phyloP scores from a whole-genome alignment of 2,329 filamentous ascomycete genomes.

The Pyrenophora seminiperda region DNA sequence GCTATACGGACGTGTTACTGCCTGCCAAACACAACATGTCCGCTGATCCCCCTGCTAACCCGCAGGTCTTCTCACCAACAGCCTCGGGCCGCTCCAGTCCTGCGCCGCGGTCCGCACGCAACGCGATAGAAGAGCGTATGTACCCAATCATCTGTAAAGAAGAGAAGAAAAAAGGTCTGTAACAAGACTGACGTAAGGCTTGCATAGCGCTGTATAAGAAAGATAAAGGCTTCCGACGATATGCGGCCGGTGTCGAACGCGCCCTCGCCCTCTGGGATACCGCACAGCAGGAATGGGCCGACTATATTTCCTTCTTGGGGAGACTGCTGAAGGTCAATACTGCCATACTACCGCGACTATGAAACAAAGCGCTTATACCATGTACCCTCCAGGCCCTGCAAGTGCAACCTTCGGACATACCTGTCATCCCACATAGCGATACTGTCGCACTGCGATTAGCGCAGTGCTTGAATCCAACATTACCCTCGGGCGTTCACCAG shows the following conservation, averaged over 20 bases:
- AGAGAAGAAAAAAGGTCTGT: no score
- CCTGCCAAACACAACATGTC: slow-evolving; percentile 44
- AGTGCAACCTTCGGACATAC: slow-evolving; percentile 74
- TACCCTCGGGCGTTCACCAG: slow-evolving; percentile 96
- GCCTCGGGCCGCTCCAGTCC: slow-evolving; percentile 84
- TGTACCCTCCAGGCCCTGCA: slow-evolving; percentile 72
- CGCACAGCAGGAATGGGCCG: slow-evolving; percentile 95
- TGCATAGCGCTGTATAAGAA: slow-evolving; percentile 62
- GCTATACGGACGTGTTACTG: slow-evolving; percentile 20
- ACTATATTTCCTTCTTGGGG: slow-evolving; percentile 97
- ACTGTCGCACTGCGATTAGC: slow-evolving; percentile 87
- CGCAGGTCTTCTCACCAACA: slow-evolving; percentile 66
- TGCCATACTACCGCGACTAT: slow-evolving; percentile 16
- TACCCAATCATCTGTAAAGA: slow-evolving; percentile 6
- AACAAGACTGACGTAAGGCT: neutral
- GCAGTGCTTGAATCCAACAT: slow-evolving; percentile 89
- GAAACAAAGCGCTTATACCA: slow-evolving; percentile 32
- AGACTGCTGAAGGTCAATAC: slow-evolving; percentile 78
- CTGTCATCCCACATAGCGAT: slow-evolving; percentile 78
- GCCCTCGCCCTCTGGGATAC: slow-evolving; percentile 90
- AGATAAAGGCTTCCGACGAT: slow-evolving; percentile 78
- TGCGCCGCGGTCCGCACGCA: slow-evolving; percentile 75
- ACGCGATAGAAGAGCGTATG: slow-evolving; percentile 77
- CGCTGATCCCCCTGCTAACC: slow-evolving; percentile 44
- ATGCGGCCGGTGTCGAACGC: slow-evolving; percentile 85